phyloP scores from a whole-genome alignment of 2,329 filamentous ascomycete species.

The Scopulariopsis brevicaulis region DNA sequence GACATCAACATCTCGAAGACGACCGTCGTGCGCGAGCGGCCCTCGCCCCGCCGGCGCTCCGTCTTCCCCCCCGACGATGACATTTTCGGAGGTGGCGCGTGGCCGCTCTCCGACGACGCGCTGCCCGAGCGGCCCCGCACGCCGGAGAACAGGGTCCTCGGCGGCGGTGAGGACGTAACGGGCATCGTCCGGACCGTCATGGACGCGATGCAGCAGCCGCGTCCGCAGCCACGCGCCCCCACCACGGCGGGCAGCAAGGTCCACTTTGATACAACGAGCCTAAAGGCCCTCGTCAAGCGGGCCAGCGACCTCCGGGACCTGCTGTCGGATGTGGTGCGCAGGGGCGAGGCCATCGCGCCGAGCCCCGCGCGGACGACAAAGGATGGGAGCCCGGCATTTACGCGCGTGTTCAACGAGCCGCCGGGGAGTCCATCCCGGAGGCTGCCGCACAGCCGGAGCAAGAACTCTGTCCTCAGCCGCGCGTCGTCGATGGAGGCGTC shows the following conservation, averaged over 20 bases:
- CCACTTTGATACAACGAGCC: constrained; percentile 57
- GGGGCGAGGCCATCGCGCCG: constrained; percentile 44
- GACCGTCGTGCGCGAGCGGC: constrained; percentile 41
- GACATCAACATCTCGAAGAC: constrained; percentile 35
- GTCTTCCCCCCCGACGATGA: constrained; percentile 57
- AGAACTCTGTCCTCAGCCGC: constrained; percentile 36
- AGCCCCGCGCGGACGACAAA: constrained; percentile 42
- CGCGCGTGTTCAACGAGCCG: constrained; percentile 53
- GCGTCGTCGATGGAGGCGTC: constrained; percentile 38
- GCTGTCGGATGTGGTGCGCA: constrained; percentile 48
- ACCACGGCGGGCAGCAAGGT: constrained; percentile 35
- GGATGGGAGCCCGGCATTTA: constrained; percentile 57
- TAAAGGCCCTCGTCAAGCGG: constrained; percentile 54
- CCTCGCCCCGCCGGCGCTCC: constrained; percentile 41
- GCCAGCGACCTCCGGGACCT: constrained; percentile 47
- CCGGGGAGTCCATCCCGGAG: constrained; percentile 41
- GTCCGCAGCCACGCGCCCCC: constrained; percentile 36
- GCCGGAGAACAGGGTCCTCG: constrained; percentile 21
- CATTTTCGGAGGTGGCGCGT: constrained; percentile 40
- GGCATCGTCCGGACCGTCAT: constrained; percentile 50
- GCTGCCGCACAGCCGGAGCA: constrained; percentile 39
- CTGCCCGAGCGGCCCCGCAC: constrained; percentile 30
- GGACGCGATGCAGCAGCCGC: constrained; percentile 49
- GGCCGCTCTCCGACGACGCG: constrained; percentile 20
- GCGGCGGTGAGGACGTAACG: constrained; percentile 24